Base-by-base conservation (phyloP, 139 green algal genomes). In the Picochlorum sp. region DNA sequence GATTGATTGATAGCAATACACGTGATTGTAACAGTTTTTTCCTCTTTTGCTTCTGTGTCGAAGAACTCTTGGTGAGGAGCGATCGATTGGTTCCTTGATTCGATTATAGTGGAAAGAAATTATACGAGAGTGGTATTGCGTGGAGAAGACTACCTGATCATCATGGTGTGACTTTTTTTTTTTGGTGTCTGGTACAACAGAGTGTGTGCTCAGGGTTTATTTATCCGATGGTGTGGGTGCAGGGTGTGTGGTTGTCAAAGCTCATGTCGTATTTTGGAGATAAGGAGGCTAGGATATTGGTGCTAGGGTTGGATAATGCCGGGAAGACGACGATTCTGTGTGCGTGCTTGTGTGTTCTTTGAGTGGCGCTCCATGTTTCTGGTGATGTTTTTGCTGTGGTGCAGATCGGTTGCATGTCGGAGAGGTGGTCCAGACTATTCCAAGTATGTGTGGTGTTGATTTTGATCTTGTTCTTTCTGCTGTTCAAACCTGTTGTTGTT, bases 281-380 rank as follows among this genome's bases (percentile, higher is more conserved):
- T n/a, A 81, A 87, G 58, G 93, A 98, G 73, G 93, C 93, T 0
- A 70, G 93, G 1, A 98, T 98, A 24, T 75, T 98, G 3, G 93
- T 98, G 3, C 85, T 99, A 14, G 94, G 94, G 0, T 78, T 99
- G 23, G 91, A 97, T 71, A 97, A 97, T 68, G 91, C 91, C 18
- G 93, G 92, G 11, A 99, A 99, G 67, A 99, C 94, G 2, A 99
- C 94, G 4, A 98, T 98, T 41, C 75, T 98, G 1, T 98, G 87
- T 96, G 65, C 81, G 86, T 62, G 7, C 47, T 66, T 26, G 37
- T 62, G 55, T 52, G 31, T 73, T 71, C 59, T 41, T 75, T 5
- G 3, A 30, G 4, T 62, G 18, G 26, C 15, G 6, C n/a, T 13
- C n/a, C 3, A 54, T 54, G 28, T 30, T 30, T 30, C 28, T 30